Conservation (phyloP, 2,329 filamentous ascomycete genomes). For the Aspergillus intermedius region DNA sequence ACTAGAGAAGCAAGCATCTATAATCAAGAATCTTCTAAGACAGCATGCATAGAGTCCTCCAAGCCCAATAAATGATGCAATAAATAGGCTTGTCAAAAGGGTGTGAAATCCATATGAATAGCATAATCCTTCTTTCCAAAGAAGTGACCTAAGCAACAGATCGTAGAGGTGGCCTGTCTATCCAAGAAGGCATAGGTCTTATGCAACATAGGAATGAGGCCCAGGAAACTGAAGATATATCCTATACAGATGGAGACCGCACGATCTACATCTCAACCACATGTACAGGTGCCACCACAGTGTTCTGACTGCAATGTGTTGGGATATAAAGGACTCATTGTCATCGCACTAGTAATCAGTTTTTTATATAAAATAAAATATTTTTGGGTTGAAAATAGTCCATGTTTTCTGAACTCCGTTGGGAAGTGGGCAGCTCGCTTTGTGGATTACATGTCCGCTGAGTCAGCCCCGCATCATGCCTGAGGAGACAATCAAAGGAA, state of each 20-base stretch:
- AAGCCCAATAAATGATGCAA: neutral
- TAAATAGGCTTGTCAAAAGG: neutral
- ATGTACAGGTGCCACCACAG: neutral
- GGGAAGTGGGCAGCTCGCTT: no score
- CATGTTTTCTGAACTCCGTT: no score
- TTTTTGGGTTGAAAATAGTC: no score
- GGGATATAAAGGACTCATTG: no score
- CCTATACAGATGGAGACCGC: neutral
- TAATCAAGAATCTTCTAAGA: conserved; percentile 3
- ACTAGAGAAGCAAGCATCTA: conserved; percentile 2
- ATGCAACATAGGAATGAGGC: neutral
- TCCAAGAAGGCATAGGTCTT: neutral
- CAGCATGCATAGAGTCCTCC: conserved; percentile 2
- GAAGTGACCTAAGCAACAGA: neutral
- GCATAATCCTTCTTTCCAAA: neutral
- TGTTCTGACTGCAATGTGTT: neutral
- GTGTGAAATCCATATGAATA: neutral
- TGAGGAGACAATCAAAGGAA: no score
- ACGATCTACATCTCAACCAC: neutral
- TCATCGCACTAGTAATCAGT: neutral
- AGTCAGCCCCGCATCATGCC: no score
- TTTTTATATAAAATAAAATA: neutral
- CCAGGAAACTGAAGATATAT: neutral
- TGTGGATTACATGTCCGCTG: no score
- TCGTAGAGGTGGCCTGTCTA: neutral